Base-by-base conservation (phyloP, 306 rosid species). In the Vicia sativa region DNA sequence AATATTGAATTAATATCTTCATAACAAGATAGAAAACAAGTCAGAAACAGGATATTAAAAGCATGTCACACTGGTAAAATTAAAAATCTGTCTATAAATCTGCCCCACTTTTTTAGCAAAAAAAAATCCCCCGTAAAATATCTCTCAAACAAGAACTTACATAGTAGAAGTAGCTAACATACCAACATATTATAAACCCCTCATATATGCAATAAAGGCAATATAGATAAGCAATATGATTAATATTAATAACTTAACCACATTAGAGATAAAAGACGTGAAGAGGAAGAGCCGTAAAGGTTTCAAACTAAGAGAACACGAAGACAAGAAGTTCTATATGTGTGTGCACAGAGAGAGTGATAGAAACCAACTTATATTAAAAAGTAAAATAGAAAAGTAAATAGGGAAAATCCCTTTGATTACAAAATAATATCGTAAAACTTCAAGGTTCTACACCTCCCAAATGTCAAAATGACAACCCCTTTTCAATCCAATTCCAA, bases 1-100 rank as follows among this genome's bases (percentile, higher is more conserved):
- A 87, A 81, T 89, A 92, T 65, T 90, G 84, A 77, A 92, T 82
- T 19, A 83, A 60, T 67, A 82, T 71, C 98, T 92, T 68, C 81
- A 80, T 42, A 29, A 61, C 55, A 68, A 68, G 50, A 72, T 35
- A 70, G 34, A 44, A 72, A 70, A 55, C 37, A 28, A 60, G 63
- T 52, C 23, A 56, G 35, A 16, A 56, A 57, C 69, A 29, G 21
- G 72, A 70, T 55, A 25, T 39, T 26, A 65, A 57, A 28, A 67
- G 50, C 25, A 68, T 55, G 44, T 39, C 62, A 74, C 4, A 13
- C 53, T 13, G 37, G 66, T 35, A 44, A 72, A 38, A n/a, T n/a
- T n/a, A n/a, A n/a, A n/a, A n/a, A n/a, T 21, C 50, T 44, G 38
- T 38, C 46, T 6, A 46, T 43, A 66, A 48, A 43, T 37, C 49